phyloP scores from a whole-genome alignment of 129 eudicot species.

The Silybum marianum region DNA sequence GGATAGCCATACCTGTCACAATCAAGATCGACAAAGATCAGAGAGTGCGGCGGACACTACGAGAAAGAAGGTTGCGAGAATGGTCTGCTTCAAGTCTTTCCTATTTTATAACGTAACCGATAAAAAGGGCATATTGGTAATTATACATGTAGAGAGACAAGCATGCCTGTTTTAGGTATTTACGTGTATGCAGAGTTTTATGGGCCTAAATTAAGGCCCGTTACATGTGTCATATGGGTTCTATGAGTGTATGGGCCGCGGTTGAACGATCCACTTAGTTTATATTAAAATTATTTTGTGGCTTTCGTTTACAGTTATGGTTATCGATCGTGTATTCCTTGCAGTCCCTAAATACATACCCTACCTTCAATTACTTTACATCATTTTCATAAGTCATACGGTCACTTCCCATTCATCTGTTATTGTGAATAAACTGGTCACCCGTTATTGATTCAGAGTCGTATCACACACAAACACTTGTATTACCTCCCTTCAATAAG shows the following conservation, averaged over 20 bases:
- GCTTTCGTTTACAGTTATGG: too few species aligned
- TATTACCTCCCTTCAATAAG: too few species aligned
- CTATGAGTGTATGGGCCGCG: neutral
- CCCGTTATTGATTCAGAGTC: too few species aligned
- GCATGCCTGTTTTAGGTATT: neutral
- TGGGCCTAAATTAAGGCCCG: neutral
- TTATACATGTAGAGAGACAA: neutral
- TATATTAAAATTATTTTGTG: too few species aligned
- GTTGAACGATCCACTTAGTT: neutral
- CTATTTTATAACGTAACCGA: neutral
- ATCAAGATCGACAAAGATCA: neutral
- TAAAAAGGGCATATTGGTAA: neutral
- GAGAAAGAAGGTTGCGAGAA: neutral
- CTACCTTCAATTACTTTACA: too few species aligned
- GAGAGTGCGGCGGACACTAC: neutral
- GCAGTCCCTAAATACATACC: too few species aligned
- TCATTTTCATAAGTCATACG: too few species aligned
- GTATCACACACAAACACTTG: too few species aligned
- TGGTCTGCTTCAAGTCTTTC: neutral
- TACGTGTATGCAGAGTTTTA: neutral
- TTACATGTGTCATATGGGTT: neutral
- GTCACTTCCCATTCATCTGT: too few species aligned
- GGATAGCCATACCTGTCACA: neutral
- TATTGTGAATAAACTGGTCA: too few species aligned
- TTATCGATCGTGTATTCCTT: too few species aligned